Conservation (phyloP, 2,329 filamentous ascomycete species). For the Juglanconis sp. region DNA sequence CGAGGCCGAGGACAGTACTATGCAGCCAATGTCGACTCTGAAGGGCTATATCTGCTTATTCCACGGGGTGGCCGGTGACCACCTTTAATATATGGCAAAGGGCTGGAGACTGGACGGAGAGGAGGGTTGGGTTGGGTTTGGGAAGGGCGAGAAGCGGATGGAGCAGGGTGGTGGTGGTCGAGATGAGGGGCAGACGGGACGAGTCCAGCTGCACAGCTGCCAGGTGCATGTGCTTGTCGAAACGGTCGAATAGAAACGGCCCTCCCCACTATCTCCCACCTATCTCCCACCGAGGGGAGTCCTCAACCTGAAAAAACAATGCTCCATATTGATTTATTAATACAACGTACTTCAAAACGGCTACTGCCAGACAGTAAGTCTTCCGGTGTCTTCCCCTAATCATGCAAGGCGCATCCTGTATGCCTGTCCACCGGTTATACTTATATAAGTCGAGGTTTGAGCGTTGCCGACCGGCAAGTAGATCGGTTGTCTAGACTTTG, state of each 20-base stretch:
- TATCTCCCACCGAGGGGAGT: background rate
- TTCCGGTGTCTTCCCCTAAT: too few relatives aligned
- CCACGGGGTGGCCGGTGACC: background rate
- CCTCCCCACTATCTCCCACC: background rate
- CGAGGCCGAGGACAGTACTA: background rate
- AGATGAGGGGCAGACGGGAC: background rate
- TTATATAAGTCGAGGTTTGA: too few relatives aligned
- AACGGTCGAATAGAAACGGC: background rate
- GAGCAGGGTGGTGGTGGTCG: background rate
- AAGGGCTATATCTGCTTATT: background rate
- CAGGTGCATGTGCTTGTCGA: background rate
- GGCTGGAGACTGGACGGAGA: too few relatives aligned
- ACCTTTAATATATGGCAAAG: background rate
- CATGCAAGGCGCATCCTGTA: too few relatives aligned
- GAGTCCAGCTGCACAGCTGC: background rate
- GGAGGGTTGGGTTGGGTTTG: background rate
- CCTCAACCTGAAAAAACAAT: too few relatives aligned
- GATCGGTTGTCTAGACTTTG: too few relatives aligned
- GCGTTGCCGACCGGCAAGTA: too few relatives aligned
- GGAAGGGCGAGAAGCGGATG: background rate
- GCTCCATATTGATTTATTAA: too few relatives aligned
- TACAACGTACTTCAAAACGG: too few relatives aligned
- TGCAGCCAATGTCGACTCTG: background rate
- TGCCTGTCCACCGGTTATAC: too few relatives aligned
- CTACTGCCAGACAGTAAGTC: too few relatives aligned